These are phyloP conservation scores for Corinectria fuckeliana DNA, from an alignment of 2,329 filamentous ascomycete genomes.

Conservation along the genomic window DNA sequence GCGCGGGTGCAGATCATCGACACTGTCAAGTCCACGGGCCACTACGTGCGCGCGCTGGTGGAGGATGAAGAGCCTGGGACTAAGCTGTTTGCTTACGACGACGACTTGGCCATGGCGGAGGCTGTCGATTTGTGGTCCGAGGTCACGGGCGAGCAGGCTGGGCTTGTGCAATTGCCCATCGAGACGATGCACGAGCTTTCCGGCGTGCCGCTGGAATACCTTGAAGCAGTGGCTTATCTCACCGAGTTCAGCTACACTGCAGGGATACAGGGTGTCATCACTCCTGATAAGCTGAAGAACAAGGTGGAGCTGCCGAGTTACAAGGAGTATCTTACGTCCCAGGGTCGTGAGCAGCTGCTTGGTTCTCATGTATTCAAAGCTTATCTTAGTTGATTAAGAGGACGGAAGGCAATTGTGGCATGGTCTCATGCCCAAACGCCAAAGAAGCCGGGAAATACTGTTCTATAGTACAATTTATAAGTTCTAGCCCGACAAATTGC, in stretches of 20 bases:
- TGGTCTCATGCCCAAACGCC: no score
- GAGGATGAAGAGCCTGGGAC: slow-evolving; percentile 47
- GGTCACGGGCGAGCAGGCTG: slow-evolving; percentile 45
- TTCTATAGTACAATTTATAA: no score
- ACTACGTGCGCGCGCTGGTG: slow-evolving; percentile 52
- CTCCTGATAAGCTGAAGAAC: slow-evolving; percentile 47
- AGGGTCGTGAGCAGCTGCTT: slow-evolving; percentile 15
- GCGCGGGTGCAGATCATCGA: slow-evolving; percentile 49
- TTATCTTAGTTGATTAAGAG: no score
- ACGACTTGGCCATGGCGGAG: slow-evolving; percentile 43
- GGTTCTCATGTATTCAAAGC: background rate
- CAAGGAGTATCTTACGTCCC: slow-evolving; percentile 40
- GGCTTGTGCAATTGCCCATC: slow-evolving; percentile 37
- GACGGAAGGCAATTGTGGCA: no score
- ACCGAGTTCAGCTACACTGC: slow-evolving; percentile 51
- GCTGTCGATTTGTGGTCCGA: slow-evolving; percentile 44
- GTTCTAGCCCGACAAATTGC: no score
- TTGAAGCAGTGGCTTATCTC: slow-evolving; percentile 45
- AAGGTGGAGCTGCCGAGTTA: slow-evolving; percentile 39
- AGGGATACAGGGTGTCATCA: slow-evolving; percentile 46
- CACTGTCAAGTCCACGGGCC: slow-evolving; percentile 46
- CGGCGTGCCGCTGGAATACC: slow-evolving; percentile 45
- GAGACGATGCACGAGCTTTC: slow-evolving; percentile 45
- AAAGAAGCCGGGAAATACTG: no score
- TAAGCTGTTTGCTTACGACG: slow-evolving; percentile 54